A percentile compares a stretch with the other conserved stretches of the same genome.
Conservation (phyloP, 2,329 filamentous ascomycete genomes). For the Phialophora verrucosa region DNA sequence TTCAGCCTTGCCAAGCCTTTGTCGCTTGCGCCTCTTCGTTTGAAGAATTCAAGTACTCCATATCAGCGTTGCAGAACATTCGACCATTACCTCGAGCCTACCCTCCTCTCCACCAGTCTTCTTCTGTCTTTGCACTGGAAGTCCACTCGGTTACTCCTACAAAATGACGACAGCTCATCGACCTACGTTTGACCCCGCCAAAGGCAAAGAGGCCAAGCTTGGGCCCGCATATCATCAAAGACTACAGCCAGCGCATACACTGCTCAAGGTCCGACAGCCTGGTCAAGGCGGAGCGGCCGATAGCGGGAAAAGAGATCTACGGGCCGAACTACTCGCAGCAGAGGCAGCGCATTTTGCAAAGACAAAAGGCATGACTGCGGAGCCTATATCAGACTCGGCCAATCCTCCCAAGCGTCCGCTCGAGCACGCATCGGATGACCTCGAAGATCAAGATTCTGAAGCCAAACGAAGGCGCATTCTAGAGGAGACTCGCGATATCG, state of each 20-base stretch:
- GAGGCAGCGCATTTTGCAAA: conserved; percentile 89
- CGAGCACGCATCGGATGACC: conserved; percentile 55
- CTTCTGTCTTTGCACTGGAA: background rate
- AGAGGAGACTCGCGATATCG: conserved; percentile 85
- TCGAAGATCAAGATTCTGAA: conserved; percentile 70
- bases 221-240: conserved; percentile 96
- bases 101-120: background rate
- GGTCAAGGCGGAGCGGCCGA: conserved; percentile 88
- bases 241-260: conserved; percentile 89
- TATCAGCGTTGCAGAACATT: background rate
- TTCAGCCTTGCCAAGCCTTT: conserved; percentile 2
- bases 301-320: conserved; percentile 73
- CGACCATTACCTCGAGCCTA: background rate
- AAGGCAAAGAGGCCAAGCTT: conserved; percentile 91
- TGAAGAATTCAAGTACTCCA: background rate
- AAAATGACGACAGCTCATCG: conserved; percentile 65
- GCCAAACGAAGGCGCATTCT: conserved; percentile 85
- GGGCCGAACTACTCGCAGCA: conserved; percentile 85
- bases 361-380: conserved; percentile 61
- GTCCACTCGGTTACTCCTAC: conserved; percentile 41
- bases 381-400: conserved; percentile 39
- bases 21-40: background rate
- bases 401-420: conserved; percentile 67
- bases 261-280: conserved; percentile 85
- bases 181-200: conserved; percentile 94